Base-by-base conservation (phyloP, 2,329 filamentous ascomycete species). In the Colletotrichum shisoi region DNA sequence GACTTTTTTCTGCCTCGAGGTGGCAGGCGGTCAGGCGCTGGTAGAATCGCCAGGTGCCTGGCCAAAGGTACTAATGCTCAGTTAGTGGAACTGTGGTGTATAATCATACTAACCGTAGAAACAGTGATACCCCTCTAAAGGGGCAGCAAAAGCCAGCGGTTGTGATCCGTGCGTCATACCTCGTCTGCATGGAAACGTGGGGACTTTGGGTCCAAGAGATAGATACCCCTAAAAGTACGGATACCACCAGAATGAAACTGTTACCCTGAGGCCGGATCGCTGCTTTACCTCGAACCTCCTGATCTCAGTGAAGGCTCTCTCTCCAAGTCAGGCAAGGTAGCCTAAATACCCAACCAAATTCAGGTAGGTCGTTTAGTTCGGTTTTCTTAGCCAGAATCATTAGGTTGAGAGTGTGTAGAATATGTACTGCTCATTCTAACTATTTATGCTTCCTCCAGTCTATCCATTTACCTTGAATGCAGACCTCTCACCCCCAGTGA, bases 1-100 rank as follows among this genome's bases (percentile, higher is more conserved):
- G 63, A 62, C 63, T 68, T 68, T 68, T 68, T 68, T 68, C 66
- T 68, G 66, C 66, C 66, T 68, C 6, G 57, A 66, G 63, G 62
- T 57, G 57, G 52, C 57, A 68, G 66, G 66, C 66, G 66, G 66
- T 68, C 66, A 68, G 24, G 11, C 12, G 40, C 44, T 40, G 63
- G 66, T 68, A 27, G 65, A 66, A 68, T 68, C 44, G 42, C 44
- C 21, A 51, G 45, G 44, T 64, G 61, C 54, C 61, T 51, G 46
- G 54, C 54, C 13, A 11, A 48, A 17, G 5, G 45, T 24, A 9
- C 44, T 21, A 7, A 42, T 31, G 58, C 24, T 61, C n/a, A n/a
- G n/a, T 62, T 56, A 12, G 12, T 3, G 9, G 19, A n/a, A 19
- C 9, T 17, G 8, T 5, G 15, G 13, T n/a, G 19, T 66, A 56